Evolutionary conservation across 352 stramenopile species (phyloP).

Genomic region (Aphanomyces euteiches): DNA sequence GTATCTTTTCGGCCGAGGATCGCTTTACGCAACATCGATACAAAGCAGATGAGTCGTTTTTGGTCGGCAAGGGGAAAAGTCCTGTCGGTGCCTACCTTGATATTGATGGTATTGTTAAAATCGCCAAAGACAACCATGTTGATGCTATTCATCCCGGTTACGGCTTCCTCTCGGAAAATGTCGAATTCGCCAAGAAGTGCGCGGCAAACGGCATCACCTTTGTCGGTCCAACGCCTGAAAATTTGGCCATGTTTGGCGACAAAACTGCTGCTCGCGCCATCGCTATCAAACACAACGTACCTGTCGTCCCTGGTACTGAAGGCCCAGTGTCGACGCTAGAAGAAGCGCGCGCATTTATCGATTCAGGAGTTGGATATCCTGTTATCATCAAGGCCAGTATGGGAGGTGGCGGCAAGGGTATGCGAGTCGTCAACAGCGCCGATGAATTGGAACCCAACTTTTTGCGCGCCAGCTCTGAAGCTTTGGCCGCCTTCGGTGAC

Average conservation of each 20-base stretch:
- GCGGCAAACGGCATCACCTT: conserved; percentile 92
- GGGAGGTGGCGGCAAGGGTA: conserved; percentile 95
- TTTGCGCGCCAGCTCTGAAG: conserved; percentile 77
- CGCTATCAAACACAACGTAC: conserved; percentile 85
- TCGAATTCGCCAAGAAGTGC: conserved; percentile 91
- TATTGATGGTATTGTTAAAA: conserved; percentile 90
- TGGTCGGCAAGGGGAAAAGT: conserved; percentile 87
- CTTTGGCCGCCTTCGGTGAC: conserved; percentile 91
- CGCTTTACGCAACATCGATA: conserved; percentile 94
- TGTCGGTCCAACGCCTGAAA: conserved; percentile 92
- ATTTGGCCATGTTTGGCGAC: conserved; percentile 85
- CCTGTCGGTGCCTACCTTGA: conserved; percentile 95
- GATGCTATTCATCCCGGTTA: conserved; percentile 97
- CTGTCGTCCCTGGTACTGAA: conserved; percentile 86
- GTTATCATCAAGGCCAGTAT: conserved; percentile 98
- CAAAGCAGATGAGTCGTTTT: conserved; percentile 96
- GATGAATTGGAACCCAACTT: conserved; percentile 89
- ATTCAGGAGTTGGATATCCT: conserved; percentile 88
- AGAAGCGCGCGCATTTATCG: conserved; percentile 88
- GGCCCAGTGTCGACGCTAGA: conserved; percentile 84
- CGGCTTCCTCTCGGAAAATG: conserved; percentile 96
- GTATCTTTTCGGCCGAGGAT: conserved; percentile 91
- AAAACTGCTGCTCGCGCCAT: conserved; percentile 87
- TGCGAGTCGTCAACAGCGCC: conserved; percentile 87
- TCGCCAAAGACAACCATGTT: conserved; percentile 89